Evolutionary conservation across 805 yeast species (phyloP), one percentile per base, ranked within the genome.

Genomic region (Candida andamanensis): DNA sequence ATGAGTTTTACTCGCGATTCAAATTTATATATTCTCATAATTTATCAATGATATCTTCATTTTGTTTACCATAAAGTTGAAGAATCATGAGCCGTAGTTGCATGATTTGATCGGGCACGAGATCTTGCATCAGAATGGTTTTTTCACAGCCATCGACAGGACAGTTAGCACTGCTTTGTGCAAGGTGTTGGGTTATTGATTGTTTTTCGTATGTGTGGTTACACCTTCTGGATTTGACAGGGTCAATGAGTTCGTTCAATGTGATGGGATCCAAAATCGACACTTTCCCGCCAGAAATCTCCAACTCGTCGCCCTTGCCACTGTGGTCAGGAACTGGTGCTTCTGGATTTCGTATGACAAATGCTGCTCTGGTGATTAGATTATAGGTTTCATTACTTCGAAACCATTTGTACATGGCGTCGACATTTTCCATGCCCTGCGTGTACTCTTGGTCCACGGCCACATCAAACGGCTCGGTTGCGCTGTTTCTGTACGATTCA

Each of bases 201-300:
- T 41, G 28, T 32, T 58, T 54, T 43, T 82, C 89, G 47, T 69
- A 81, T 0, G 74, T 72, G 55, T 84, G 94, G 0, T 63, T 60
- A 54, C 94, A 84, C 18, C 49, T 54, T 16, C 45, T 54, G 3
- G 80, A 73, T n/a, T 60, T 68, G 45, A 73, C 61, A 0, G 94
- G 92, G 3, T 56, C 56, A 15, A 52, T 60, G 51, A 73, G 80
- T 26, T 60, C 51, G 32, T 67, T 60, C 36, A 71, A 48, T 0
- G 87, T 74, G 10, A 83, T 62, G 0, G 90, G 90, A 49, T 89
- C 86, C 16, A 63, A 68, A 36, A 84, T 49, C 28, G 78, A 76
- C n/a, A 84, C 60, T 22, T 59, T 72, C 23, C 92, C 92, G 35
- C 92, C 94, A 7, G 74, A 76, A 5, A 83, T 69, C 25, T 68